Evolutionary conservation across 768 basidiomycete species (phyloP), one percentile per base, ranked within the genome.

Genomic region (Macrolepiota dolichaula): DNA sequence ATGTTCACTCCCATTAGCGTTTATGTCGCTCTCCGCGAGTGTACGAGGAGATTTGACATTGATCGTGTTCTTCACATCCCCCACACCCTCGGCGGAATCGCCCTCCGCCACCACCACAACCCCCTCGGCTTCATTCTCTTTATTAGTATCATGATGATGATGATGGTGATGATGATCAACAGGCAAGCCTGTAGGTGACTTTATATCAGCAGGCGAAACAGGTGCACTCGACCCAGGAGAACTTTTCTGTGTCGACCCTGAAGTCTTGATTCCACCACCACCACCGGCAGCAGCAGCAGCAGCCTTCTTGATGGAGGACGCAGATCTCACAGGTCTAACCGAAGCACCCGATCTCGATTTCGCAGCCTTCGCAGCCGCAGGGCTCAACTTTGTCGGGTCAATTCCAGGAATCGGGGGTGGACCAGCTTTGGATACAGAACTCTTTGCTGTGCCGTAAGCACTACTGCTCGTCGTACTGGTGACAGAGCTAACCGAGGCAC

Each of bases 1-100:
- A 70, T 81, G 78, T 22, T 80, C 79, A 37, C 54, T 46, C 12
- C 53, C 52, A 37, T 55, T 22, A 55, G 68, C 29, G n/a, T 57
- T 50, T 15, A 36, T 44, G 32, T 40, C 50, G 25, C 36, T 42
- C 59, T 54, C 50, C 29, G 37, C 25, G 12, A 46, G 49, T 17
- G 22, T 57, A 4, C 47, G 50, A 10, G 51, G 49, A 10, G 51
- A 37, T n/a, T 49, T 61, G 54, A 61, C 47, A 24, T 71, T 64
- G 35, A 70, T 65, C 50, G 44, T 52, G 27, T 57, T 53, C 59
- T 74, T 36, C 70, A 73, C 2, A 72, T 72, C 58, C 64, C 74
- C 37, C 70, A 73, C 2, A 72, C 71, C 58, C 64, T 74, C 37
- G 42, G 42, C 17, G 7, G 17, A n/a, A 22, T 44, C 42, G n/a